Evolutionary conservation across 176 grass and related monocot genomes (phyloP).

Genomic region (Oryza officinalis): DNA sequence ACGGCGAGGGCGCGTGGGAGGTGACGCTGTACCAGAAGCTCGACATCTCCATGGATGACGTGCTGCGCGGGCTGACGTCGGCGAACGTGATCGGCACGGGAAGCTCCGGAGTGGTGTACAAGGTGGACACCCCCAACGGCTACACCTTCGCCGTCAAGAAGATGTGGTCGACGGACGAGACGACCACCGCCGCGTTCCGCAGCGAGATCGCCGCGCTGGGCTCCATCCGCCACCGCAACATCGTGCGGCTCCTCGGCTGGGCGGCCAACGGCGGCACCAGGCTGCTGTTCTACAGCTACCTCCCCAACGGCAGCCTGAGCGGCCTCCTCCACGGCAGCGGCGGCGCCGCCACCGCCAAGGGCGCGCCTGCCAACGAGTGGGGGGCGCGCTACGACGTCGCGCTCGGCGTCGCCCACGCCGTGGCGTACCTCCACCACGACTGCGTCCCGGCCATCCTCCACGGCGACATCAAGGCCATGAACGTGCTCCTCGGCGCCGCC

Average conservation of each 20-base stretch:
- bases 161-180: conserved; percentile 80
- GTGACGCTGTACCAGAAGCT: conserved; percentile 96
- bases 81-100: conserved; percentile 88
- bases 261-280: conserved; percentile 64
- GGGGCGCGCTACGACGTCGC: conserved; percentile 65
- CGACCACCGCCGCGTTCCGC: conserved; percentile 49
- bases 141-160: conserved; percentile 81
- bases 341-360: conserved; percentile 35
- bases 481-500: conserved; percentile 74
- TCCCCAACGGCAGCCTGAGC: conserved; percentile 87
- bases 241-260: conserved; percentile 87
- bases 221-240: conserved; percentile 90
- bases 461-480: conserved; percentile 94
- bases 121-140: conserved; percentile 63
- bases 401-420: conserved; percentile 80
- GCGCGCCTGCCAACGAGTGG: conserved; percentile 56
- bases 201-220: conserved; percentile 89
- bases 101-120: conserved; percentile 91
- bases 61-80: conserved; percentile 70
- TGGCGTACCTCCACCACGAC: conserved; percentile 95
- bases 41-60: conserved; percentile 72
- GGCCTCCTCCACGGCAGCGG: conserved; percentile 69
- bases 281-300: conserved; percentile 86
- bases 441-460: conserved; percentile 95
- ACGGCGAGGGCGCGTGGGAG: conserved; percentile 67